Percentiles rank a stretch among this genome's conserved stretches.
Conservation (phyloP, 306 rosid species). For the cucumber (Cucumis sativus) region DNA sequence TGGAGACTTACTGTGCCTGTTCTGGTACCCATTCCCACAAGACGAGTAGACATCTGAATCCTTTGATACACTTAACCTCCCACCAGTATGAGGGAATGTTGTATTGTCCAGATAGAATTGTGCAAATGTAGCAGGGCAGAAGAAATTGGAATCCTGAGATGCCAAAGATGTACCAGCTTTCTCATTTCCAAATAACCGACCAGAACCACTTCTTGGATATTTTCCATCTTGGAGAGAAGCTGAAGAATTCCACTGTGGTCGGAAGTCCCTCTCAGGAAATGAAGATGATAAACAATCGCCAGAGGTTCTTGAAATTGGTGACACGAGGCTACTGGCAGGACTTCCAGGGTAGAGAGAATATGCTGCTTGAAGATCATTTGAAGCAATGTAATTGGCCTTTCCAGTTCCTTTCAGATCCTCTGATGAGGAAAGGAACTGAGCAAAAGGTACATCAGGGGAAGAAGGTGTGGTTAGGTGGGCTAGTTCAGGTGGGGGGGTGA, state of each 20-base stretch:
- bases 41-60: conserved; percentile 78
- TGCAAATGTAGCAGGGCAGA: conserved; percentile 67
- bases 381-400: conserved; percentile 51
- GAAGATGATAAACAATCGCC: conserved; percentile 70
- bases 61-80: conserved; percentile 92
- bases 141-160: conserved; percentile 85
- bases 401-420: conserved; percentile 42
- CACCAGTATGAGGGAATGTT: conserved; percentile 86
- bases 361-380: conserved; percentile 80
- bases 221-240: conserved; percentile 59
- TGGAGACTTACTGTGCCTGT: conserved; percentile 60
- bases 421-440: conserved; percentile 83
- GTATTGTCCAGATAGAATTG: conserved; percentile 94
- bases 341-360: conserved; percentile 92
- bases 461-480: conserved; percentile 99
- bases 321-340: conserved; percentile 68
- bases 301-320: conserved; percentile 72
- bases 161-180: conserved; percentile 41
- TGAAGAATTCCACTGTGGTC: conserved; percentile 67
- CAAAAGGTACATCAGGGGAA: conserved; percentile 96
- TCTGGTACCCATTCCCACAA: conserved; percentile 78
- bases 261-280: conserved; percentile 65
- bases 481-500: conserved; percentile 96
- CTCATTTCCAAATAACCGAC: conserved; percentile 60
- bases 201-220: conserved; percentile 56